These are phyloP conservation scores for Barbarea vulgaris DNA, from an alignment of 345 rosid genomes.

Conservation along the genomic window DNA sequence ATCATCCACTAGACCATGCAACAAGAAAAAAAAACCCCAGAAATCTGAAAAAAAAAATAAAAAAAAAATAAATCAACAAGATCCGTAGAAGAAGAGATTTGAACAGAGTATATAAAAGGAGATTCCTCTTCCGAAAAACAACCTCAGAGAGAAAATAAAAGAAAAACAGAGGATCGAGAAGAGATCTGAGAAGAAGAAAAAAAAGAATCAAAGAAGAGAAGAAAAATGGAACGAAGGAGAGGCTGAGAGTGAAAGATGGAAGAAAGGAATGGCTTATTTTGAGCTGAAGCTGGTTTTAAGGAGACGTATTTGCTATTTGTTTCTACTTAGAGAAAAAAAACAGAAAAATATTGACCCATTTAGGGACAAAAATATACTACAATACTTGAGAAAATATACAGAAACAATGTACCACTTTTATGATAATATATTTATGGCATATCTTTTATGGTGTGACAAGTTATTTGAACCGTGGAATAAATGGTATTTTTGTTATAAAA, in stretches of 20 bases:
- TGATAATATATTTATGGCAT: background rate
- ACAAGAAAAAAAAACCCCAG: background rate
- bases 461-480: background rate
- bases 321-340: conserved; percentile 12
- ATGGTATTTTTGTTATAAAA: background rate
- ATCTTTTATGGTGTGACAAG: background rate
- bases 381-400: background rate
- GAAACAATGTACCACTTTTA: conserved; percentile 16
- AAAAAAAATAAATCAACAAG: background rate
- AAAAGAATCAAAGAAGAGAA: conserved; percentile 12
- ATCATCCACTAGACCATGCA: conserved; percentile 35
- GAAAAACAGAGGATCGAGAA: conserved; percentile 22
- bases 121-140: conserved; percentile 29
- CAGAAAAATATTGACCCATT: background rate
- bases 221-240: conserved; percentile 24
- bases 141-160: conserved; percentile 15
- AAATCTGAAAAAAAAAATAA: background rate
- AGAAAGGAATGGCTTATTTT: conserved; percentile 22
- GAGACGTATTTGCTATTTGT: conserved; percentile 42
- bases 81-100: background rate
- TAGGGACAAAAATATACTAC: background rate
- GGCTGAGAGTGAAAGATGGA: conserved; percentile 41
- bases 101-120: background rate
- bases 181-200: conserved; percentile 23
- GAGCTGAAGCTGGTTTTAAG: conserved; percentile 27